Evolutionary conservation across 371 early-diverging fungal genomes (phyloP).

Genomic region (Apophysomyces sp.): DNA sequence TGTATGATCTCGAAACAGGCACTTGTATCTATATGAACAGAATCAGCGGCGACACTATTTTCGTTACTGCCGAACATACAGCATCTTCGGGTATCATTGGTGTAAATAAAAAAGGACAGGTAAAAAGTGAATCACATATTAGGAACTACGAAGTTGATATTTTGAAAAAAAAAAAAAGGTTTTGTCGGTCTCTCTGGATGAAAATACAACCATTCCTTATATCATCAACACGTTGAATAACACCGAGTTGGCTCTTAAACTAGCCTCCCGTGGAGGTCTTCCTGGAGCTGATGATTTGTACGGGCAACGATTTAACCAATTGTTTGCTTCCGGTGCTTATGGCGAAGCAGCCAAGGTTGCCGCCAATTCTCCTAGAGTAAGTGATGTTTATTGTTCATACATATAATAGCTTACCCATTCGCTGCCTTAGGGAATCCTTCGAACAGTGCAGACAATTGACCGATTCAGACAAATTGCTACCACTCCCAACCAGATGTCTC

Average conservation of each 20-base stretch:
- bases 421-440: conserved; percentile 78
- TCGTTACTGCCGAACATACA: conserved; percentile 91
- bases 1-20: conserved; percentile 93
- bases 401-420: not conserved
- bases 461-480: conserved; percentile 89
- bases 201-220: conserved; percentile 86
- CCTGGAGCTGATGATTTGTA: conserved; percentile 97
- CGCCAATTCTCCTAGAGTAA: conserved; percentile 88
- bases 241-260: conserved; percentile 85
- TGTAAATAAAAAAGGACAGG: conserved; percentile 96
- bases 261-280: conserved; percentile 89
- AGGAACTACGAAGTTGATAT: not conserved
- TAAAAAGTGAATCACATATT: conserved; percentile 17
- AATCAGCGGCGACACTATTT: conserved; percentile 95
- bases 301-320: conserved; percentile 83
- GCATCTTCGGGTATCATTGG: conserved; percentile 87
- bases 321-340: conserved; percentile 75
- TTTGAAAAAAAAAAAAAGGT: conserved; percentile 51
- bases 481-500: conserved; percentile 81
- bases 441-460: conserved; percentile 94
- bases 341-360: conserved; percentile 95
- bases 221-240: conserved; percentile 82
- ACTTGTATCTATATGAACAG: conserved; percentile 95
- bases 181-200: conserved; percentile 90
- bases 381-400: not conserved